These are phyloP conservation scores for Diospyros kaki DNA, from an alignment of 148 eudicot species.

Conservation along the genomic window DNA sequence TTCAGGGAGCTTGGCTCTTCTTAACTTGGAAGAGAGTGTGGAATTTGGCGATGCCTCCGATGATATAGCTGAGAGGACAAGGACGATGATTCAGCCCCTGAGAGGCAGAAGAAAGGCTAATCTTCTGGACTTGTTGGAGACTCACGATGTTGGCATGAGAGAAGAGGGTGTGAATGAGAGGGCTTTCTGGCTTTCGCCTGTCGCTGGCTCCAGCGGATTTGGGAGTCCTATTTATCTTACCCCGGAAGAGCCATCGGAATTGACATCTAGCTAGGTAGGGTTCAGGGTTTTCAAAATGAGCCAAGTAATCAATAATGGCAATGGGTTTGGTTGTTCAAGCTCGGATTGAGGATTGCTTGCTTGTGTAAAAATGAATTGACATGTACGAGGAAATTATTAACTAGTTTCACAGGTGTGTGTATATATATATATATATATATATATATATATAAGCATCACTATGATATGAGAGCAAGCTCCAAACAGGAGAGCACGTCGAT, in stretches of 20 bases:
- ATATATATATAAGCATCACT: too few relatives aligned
- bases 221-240: constrained; percentile 56
- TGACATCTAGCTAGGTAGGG: background rate
- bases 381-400: too few relatives aligned
- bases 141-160: constrained; percentile 57
- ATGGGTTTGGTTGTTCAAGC: too few relatives aligned
- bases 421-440: too few relatives aligned
- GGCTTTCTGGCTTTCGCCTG: constrained; percentile 55
- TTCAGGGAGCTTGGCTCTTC: constrained; percentile 36
- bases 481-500: too few relatives aligned
- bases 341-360: too few relatives aligned
- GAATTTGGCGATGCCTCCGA: constrained; percentile 34
- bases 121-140: constrained; percentile 66
- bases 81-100: constrained; percentile 21
- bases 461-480: too few relatives aligned
- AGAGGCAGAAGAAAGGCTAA: constrained; percentile 50
- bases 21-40: constrained; percentile 30
- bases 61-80: constrained; percentile 25
- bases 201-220: constrained; percentile 41
- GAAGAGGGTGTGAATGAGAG: constrained; percentile 65
- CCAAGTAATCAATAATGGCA: too few relatives aligned
- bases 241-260: constrained; percentile 30
- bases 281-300: too few relatives aligned
- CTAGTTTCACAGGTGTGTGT: too few relatives aligned
- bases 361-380: too few relatives aligned